These are phyloP conservation scores for Aspergillus sp. DNA, from an alignment of 2,329 filamentous ascomycete genomes.

Conservation along the genomic window DNA sequence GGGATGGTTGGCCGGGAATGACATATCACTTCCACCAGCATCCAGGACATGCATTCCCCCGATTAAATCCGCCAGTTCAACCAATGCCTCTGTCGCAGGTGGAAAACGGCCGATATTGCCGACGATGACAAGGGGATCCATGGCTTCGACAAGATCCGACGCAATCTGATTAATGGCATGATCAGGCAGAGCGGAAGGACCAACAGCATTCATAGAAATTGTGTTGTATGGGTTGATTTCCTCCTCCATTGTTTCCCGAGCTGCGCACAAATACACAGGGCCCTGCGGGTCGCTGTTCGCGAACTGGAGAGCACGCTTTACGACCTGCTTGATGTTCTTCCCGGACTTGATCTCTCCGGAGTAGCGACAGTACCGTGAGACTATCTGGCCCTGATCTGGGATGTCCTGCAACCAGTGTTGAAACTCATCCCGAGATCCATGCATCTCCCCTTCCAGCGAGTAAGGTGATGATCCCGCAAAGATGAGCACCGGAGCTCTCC, in stretches of 20 bases:
- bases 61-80: constrained; percentile 37
- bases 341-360: constrained; percentile 71
- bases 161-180: constrained; percentile 29
- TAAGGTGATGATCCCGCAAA: constrained; percentile 68
- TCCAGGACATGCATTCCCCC: constrained; percentile 40
- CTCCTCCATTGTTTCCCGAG: constrained; percentile 72
- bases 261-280: constrained; percentile 67
- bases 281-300: constrained; percentile 65
- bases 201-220: constrained; percentile 4
- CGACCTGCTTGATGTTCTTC: constrained; percentile 75
- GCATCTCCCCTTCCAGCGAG: constrained; percentile 63
- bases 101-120: constrained; percentile 40
- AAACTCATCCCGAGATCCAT: constrained; percentile 64
- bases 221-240: constrained; percentile 43
- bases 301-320: constrained; percentile 72
- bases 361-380: constrained; percentile 77
- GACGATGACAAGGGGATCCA: constrained; percentile 40
- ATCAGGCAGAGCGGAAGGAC: constrained; percentile 7
- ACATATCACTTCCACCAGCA: constrained; percentile 40
- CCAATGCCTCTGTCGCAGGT: constrained; percentile 32
- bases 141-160: constrained; percentile 32
- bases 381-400: constrained; percentile 65
- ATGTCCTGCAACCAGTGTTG: constrained; percentile 79
- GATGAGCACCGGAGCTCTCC: constrained; percentile 61
- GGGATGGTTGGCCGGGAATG: constrained; percentile 32